Evolutionary conservation across 1,284 basidiomycete genomes (phyloP).

Genomic region (Sanghuangporus weigelae): DNA sequence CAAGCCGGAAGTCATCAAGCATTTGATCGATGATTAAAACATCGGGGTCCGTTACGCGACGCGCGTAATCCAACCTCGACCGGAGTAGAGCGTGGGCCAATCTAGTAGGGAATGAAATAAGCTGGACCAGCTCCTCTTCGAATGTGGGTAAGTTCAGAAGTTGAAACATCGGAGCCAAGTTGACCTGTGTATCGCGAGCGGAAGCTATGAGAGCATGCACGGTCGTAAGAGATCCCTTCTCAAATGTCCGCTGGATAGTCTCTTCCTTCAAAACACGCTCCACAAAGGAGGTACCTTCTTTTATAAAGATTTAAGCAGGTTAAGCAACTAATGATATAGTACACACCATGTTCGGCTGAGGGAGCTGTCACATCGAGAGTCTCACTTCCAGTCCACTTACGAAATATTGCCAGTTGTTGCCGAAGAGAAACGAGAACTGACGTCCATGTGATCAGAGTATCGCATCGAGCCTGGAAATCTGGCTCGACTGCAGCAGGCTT

Average conservation of each 20-base stretch:
- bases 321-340: slow-evolving; percentile 34
- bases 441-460: slow-evolving; percentile 87
- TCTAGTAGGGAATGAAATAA: slow-evolving; percentile 93
- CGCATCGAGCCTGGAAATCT: slow-evolving; percentile 72
- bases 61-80: slow-evolving; percentile 86
- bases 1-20: slow-evolving; percentile 89
- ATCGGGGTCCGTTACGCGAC: slow-evolving; percentile 85
- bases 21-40: slow-evolving; percentile 94
- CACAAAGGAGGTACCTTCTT: slow-evolving; percentile 76
- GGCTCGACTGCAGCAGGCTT: slow-evolving; percentile 65
- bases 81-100: slow-evolving; percentile 90
- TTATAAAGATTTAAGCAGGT: slow-evolving; percentile 35
- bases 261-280: slow-evolving; percentile 96
- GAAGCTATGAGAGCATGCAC: slow-evolving; percentile 83
- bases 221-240: slow-evolving; percentile 87
- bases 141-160: slow-evolving; percentile 92
- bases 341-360: slow-evolving; percentile 42
- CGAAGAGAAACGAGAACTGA: slow-evolving; percentile 76
- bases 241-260: slow-evolving; percentile 89
- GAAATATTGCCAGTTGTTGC: slow-evolving; percentile 72
- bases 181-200: slow-evolving; percentile 85
- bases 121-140: slow-evolving; percentile 86
- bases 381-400: slow-evolving; percentile 89
- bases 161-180: slow-evolving; percentile 66
- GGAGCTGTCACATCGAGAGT: slow-evolving; percentile 84